Percentiles rank a stretch among this genome's conserved stretches.
Conservation (phyloP, 2,329 filamentous ascomycete species). For the Fusarium papillatum region DNA sequence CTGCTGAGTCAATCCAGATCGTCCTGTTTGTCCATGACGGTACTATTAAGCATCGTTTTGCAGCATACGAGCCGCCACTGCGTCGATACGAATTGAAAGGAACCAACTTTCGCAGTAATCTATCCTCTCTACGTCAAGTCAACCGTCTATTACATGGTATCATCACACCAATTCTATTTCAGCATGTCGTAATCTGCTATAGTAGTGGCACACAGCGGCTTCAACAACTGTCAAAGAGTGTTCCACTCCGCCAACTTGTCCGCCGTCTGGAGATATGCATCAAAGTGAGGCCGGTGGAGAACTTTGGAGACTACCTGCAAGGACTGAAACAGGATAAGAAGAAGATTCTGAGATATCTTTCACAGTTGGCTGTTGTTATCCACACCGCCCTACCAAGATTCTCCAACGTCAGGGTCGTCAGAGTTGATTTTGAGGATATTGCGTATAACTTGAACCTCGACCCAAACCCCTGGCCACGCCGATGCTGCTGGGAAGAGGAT, state of each 20-base stretch:
- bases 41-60: background rate
- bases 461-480: background rate
- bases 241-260: constrained; percentile 11
- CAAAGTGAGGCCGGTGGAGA: background rate
- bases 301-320: background rate
- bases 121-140: constrained; percentile 7
- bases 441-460: background rate
- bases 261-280: constrained; percentile 15
- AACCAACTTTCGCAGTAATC: constrained; percentile 1
- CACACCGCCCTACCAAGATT: constrained; percentile 11
- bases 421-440: constrained; percentile 7
- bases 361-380: constrained; percentile 8
- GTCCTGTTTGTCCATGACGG: constrained; percentile 5
- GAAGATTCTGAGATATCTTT: constrained; percentile 2
- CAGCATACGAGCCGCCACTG: background rate
- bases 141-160: constrained; percentile 5
- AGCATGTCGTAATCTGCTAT: constrained; percentile 6
- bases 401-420: background rate
- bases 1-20: background rate
- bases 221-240: constrained; percentile 4
- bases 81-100: constrained; percentile 13
- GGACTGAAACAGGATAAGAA: background rate
- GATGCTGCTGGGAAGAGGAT: background rate
- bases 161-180: constrained; percentile 8
- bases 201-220: background rate